Evolutionary conservation across 164 flowering plant genomes (phyloP).

Genomic region (Vitis cinerea): DNA sequence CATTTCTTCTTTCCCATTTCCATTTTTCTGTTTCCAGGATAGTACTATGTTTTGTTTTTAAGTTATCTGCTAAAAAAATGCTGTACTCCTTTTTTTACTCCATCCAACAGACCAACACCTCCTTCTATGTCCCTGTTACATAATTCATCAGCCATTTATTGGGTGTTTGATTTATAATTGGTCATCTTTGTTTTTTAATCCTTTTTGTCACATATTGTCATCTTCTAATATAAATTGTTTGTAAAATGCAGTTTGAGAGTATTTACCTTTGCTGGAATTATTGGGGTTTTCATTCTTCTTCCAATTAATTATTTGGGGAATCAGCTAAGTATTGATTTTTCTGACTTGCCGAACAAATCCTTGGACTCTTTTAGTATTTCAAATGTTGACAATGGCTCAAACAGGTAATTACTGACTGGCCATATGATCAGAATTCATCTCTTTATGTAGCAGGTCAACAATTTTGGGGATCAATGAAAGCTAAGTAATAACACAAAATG

Average conservation of each 20-base stretch:
- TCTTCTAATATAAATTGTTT: conserved; percentile 3
- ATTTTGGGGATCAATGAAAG: neutral
- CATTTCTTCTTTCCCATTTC: too few relatives aligned
- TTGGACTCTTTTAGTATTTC: conserved; percentile 87
- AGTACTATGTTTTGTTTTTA: too few relatives aligned
- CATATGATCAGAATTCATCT: neutral
- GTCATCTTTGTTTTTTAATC: neutral
- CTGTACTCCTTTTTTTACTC: too few relatives aligned
- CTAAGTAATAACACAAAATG: neutral
- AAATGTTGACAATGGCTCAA: conserved; percentile 83
- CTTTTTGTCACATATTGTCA: neutral
- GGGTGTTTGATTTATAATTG: neutral
- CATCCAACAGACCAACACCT: too few relatives aligned
- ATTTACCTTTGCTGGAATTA: conserved; percentile 58
- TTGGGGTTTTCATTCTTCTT: conserved; percentile 76
- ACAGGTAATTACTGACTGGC: conserved; percentile 37
- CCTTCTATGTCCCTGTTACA: neutral
- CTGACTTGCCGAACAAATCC: conserved; percentile 63
- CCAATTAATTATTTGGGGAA: conserved; percentile 77
- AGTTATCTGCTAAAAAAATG: too few relatives aligned
- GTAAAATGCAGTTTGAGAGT: conserved; percentile 69
- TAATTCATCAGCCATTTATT: neutral
- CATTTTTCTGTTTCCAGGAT: too few relatives aligned
- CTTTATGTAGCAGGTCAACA: neutral
- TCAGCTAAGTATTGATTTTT: conserved; percentile 58